Evolutionary conservation across 1,139 yeast species (phyloP).

Genomic region (Lodderomyces theae): DNA sequence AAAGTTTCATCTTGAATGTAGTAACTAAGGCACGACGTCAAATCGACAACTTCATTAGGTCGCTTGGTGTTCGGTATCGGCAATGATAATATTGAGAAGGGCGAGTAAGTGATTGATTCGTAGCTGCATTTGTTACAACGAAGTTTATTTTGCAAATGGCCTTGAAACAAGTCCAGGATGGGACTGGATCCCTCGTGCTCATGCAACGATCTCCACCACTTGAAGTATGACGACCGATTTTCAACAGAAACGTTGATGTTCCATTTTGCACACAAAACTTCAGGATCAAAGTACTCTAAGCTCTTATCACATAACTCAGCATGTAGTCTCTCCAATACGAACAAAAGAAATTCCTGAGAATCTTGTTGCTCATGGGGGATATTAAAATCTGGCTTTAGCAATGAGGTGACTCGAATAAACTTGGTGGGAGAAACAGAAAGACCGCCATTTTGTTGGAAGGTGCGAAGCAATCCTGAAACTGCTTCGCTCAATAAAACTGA

Average conservation of each 20-base stretch:
- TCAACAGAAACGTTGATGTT: constrained; percentile 28
- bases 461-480: constrained; percentile 36
- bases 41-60: constrained; percentile 29
- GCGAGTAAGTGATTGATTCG: constrained; percentile 56
- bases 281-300: constrained; percentile 18
- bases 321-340: constrained; percentile 63
- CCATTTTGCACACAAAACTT: constrained; percentile 30
- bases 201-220: constrained; percentile 55
- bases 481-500: constrained; percentile 48
- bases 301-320: constrained; percentile 51
- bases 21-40: constrained; percentile 63
- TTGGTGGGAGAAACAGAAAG: constrained; percentile 64
- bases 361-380: constrained; percentile 78
- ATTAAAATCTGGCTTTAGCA: constrained; percentile 59
- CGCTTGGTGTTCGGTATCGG: constrained; percentile 52
- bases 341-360: constrained; percentile 70
- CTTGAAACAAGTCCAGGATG: constrained; percentile 60
- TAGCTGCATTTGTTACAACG: constrained; percentile 63
- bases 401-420: constrained; percentile 53
- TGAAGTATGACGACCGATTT: constrained; percentile 50
- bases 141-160: constrained; percentile 64
- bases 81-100: constrained; percentile 61
- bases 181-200: constrained; percentile 64
- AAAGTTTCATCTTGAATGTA: constrained; percentile 68
- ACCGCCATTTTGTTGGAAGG: constrained; percentile 55